Conservation (phyloP, 2,329 filamentous ascomycete species). For the Curvularia lunata region DNA sequence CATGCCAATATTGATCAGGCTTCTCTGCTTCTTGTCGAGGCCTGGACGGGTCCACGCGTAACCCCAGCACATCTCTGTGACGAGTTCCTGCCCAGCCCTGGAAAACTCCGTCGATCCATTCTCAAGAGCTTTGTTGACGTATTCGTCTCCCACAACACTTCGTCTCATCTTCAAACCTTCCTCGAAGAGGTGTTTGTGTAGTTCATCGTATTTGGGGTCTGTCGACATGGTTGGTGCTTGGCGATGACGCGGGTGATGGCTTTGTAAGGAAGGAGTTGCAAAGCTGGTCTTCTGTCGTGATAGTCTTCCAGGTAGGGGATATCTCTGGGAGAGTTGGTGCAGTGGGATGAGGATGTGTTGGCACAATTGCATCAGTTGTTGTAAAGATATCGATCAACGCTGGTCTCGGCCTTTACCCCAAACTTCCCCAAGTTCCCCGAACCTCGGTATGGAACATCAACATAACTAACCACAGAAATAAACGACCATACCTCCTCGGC, state of each 20-base stretch:
- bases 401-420: conserved; percentile 33
- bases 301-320: too few relatives aligned
- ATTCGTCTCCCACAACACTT: conserved; percentile 65
- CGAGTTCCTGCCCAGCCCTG: conserved; percentile 65
- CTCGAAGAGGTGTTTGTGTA: conserved; percentile 64
- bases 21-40: conserved; percentile 65
- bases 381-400: conserved; percentile 2
- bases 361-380: background rate
- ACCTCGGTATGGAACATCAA: background rate
- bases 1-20: conserved; percentile 69
- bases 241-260: background rate
- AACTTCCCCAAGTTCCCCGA: conserved; percentile 33
- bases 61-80: conserved; percentile 70
- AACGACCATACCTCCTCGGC: background rate
- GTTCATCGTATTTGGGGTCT: conserved; percentile 50
- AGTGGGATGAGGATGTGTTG: background rate
- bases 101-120: conserved; percentile 66
- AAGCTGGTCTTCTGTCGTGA: background rate
- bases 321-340: background rate
- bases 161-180: conserved; percentile 66
- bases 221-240: conserved; percentile 45
- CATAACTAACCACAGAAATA: conserved; percentile 1
- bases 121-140: conserved; percentile 64
- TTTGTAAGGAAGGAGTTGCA: background rate
- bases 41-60: conserved; percentile 68